Evolutionary conservation across 257 asterid species (phyloP).

Genomic region (Rubia yunnanensis): DNA sequence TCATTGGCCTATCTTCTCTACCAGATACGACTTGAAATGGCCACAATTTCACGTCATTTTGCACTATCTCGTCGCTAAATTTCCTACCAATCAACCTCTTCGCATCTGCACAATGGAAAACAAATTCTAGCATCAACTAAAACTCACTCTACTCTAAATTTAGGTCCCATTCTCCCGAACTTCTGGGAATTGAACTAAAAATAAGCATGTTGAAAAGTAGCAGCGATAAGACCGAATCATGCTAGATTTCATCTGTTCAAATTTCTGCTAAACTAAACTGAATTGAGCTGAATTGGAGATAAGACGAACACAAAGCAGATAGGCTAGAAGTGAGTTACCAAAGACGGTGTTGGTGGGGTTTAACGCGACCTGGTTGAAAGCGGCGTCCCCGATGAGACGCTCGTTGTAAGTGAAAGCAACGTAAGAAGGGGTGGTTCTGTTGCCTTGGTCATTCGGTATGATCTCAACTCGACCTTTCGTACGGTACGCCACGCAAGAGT

Average conservation of each 20-base stretch:
- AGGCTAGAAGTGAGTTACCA: too few relatives aligned
- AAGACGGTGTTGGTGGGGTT: slow-evolving; percentile 2
- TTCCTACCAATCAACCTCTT: neutral
- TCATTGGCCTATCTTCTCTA: neutral
- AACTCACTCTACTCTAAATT: too few relatives aligned
- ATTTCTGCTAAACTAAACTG: too few relatives aligned
- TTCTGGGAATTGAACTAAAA: too few relatives aligned
- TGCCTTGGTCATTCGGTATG: neutral
- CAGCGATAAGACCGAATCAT: too few relatives aligned
- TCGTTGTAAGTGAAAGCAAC: neutral
- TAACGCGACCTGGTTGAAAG: neutral
- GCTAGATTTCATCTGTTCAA: too few relatives aligned
- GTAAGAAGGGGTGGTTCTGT: neutral
- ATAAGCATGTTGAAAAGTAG: too few relatives aligned
- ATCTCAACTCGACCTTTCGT: neutral
- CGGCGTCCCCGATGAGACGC: neutral
- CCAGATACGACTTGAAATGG: neutral
- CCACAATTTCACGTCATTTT: neutral
- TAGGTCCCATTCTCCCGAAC: too few relatives aligned
- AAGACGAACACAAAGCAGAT: too few relatives aligned
- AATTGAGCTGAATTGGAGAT: too few relatives aligned
- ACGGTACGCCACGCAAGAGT: neutral
- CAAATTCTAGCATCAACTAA: too few relatives aligned
- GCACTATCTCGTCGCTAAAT: neutral
- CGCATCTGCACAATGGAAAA: neutral